A percentile compares a stretch with the other conserved stretches of the same genome.
Evolutionary conservation across 2,329 filamentous ascomycete species (phyloP).

Genomic region (Cladophialophora exuberans): DNA sequence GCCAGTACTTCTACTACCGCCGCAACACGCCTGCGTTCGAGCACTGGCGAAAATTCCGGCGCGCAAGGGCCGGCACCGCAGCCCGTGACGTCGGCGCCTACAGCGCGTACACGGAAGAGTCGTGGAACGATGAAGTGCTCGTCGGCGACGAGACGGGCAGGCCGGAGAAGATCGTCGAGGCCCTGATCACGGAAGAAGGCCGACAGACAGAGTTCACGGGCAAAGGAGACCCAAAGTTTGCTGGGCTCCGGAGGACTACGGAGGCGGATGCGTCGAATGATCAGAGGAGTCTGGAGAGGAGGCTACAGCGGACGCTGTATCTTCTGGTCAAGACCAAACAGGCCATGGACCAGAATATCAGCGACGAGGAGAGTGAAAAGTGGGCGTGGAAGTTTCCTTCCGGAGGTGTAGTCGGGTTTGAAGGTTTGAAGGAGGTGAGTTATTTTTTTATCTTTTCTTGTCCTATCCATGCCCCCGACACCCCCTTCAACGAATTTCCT

Average conservation of each 20-base stretch:
- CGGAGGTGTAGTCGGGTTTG: slow-evolving; percentile 72
- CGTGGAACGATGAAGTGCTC: slow-evolving; percentile 90
- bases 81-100: slow-evolving; percentile 86
- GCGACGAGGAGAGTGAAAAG: slow-evolving; percentile 38
- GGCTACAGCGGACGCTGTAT: slow-evolving; percentile 82
- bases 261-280: slow-evolving; percentile 80
- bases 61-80: slow-evolving; percentile 71
- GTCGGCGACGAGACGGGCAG: slow-evolving; percentile 71
- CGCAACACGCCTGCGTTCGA: slow-evolving; percentile 79
- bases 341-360: slow-evolving; percentile 27
- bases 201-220: slow-evolving; percentile 49
- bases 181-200: slow-evolving; percentile 74
- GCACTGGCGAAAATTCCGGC: slow-evolving; percentile 87
- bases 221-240: slow-evolving; percentile 72
- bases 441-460: neutral
- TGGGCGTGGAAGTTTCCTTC: slow-evolving; percentile 77
- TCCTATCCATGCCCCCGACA: too few species aligned
- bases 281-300: slow-evolving; percentile 74
- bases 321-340: slow-evolving; percentile 68
- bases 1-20: slow-evolving; percentile 93
- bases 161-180: slow-evolving; percentile 67
- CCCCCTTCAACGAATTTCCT: too few species aligned
- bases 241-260: slow-evolving; percentile 61
- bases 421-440: slow-evolving; percentile 82
- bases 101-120: slow-evolving; percentile 70